Evolutionary conservation across 257 asterid genomes (phyloP), one percentile per base, ranked within the genome.

Genomic region (Orobanche coerulescens): DNA sequence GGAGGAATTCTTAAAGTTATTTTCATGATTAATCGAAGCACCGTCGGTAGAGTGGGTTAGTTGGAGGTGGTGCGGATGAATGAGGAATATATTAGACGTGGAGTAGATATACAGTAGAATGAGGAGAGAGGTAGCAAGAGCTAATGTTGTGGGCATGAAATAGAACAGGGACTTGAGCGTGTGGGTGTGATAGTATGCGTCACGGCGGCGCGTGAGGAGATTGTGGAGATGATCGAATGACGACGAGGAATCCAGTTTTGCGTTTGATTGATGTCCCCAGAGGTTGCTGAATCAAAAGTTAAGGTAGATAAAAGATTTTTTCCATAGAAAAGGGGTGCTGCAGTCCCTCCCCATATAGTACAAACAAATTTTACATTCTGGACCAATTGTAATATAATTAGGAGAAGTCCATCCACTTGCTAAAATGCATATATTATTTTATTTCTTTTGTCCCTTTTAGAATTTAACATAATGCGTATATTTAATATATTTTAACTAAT

Each of bases 101-200:
- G 78, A 84, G 55, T 81, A 79, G 63, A 84, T 78, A 70, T 87
- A 87, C 72, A 81, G 77, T 40, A 87, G 69, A 66, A 85, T 73
- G 70, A 74, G 76, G 28, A 84, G 78, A 57, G 82, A 79, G 58
- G 94, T 81, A 43, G 83, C 54, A 28, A 90, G 85, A 78, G 88
- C 89, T 67, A 87, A 76, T 73, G 85, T 72, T 11, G 87, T 75
- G 48, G 89, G 96, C 68, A 90, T 52, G 58, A 82, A 70, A 53
- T 78, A 69, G 76, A 89, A 75, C 10, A 70, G 50, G 47, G 78
- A 58, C 64, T 72, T 84, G 36, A 76, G 65, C 2, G 76, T 52
- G 70, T 39, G 67, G 30, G 58, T 4, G 25, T 66, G 61, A 26
- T 70, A 37, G 73, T 9, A 49, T 4, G 61, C 43, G 48, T 79